Evolutionary conservation across 2,329 filamentous ascomycete species (phyloP), one percentile per base, ranked within the genome.

Genomic region (Cryoendolithus antarcticus): DNA sequence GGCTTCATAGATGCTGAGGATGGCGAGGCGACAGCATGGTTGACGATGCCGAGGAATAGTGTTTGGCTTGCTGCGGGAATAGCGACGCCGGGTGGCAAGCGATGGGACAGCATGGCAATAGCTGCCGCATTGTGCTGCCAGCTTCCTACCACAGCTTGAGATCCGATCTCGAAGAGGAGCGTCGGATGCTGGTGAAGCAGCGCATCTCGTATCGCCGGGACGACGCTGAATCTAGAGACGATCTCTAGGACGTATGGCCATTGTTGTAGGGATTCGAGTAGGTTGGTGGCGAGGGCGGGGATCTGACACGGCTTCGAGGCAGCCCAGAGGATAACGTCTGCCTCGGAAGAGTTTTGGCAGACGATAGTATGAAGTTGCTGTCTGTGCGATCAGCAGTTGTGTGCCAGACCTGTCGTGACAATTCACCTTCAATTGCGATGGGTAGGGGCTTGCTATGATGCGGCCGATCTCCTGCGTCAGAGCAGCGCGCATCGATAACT

Each of bases 161-260:
- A 44, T 1, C 58, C 40, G 2, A 55, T 41, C 24, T 47, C 45
- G 11, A 50, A 46, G 4, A 61, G 47, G 1, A 60, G 37, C 10
- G 46, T 49, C 8, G 57, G 54, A 32, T 60, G 51, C 11, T 45
- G 44, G 13, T 38, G 35, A 9, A 62, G 43, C 7, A 62, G 38
- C 2, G 56, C 50, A 47, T 61, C 51, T 41, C 59, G 45, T 24
- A 56, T 37, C 7, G 35, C 31, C 10, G 40, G 15, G 10, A 48
- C 44, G 36, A 37, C 37, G 3, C 70, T 64, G 24, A 77, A 63
- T 30, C 48, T 53, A n/a, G 63, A 54, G 31, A 77, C 53, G 21
- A 76, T 58, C 24, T 62, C 57, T 40, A 75, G 48, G 4, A 70
- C 64, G 43, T 69, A 68, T 4, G 65, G 60, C 56, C 70, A 73